phyloP scores from a whole-genome alignment of 768 basidiomycete genomes.

The Holtermannia corniformis region DNA sequence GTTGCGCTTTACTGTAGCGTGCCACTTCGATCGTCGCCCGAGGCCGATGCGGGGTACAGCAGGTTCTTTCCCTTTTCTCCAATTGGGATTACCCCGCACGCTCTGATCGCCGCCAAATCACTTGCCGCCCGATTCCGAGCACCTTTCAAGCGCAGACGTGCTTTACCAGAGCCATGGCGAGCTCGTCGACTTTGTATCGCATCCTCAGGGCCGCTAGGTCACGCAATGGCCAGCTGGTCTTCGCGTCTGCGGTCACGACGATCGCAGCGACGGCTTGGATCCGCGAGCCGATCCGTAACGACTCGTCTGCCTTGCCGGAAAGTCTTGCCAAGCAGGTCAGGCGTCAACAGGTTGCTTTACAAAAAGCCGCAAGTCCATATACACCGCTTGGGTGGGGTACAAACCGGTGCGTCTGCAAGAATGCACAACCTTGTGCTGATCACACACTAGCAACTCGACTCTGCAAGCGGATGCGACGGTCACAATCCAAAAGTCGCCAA shows the following conservation, averaged over 20 bases:
- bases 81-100: not conserved
- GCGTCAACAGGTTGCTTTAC: conserved; percentile 5
- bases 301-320: conserved; percentile 4
- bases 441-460: conserved; percentile 7
- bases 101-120: not conserved
- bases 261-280: not conserved
- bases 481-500: conserved; percentile 24
- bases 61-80: no score
- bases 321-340: conserved; percentile 9
- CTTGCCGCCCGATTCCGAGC: no score
- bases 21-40: no score
- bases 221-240: not conserved
- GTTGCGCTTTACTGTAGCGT: not conserved
- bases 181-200: not conserved
- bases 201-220: not conserved
- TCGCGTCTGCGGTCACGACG: not conserved
- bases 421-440: not conserved
- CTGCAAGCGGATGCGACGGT: conserved; percentile 17
- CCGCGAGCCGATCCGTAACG: not conserved
- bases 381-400: conserved; percentile 36
- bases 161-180: not conserved
- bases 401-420: conserved; percentile 18
- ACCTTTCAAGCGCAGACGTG: no score
- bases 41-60: no score
- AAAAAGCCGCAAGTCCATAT: conserved; percentile 15